Conservation (phyloP, 1,284 basidiomycete genomes). For the Tetrapyrgos nigripes region DNA sequence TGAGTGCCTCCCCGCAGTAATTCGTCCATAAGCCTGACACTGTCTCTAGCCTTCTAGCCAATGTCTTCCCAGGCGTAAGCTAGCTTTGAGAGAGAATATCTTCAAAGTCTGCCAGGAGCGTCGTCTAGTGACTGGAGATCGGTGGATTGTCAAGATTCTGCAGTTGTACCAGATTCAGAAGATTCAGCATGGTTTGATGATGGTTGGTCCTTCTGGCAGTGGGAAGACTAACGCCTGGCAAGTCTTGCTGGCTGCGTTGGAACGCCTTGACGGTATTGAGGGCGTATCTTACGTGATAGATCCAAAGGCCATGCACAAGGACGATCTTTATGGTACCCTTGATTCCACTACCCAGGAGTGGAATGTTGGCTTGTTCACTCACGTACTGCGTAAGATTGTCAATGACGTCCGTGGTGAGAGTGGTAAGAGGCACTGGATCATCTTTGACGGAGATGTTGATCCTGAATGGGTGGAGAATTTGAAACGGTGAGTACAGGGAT, state of each 20-base stretch:
- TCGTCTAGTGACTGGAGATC: constrained; percentile 84
- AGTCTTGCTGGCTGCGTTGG: constrained; percentile 89
- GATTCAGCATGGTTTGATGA: constrained; percentile 99
- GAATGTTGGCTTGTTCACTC: constrained; percentile 99
- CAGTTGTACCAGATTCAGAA: constrained; percentile 99
- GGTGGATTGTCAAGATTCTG: constrained; percentile 95
- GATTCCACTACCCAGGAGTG: constrained; percentile 98
- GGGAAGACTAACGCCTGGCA: constrained; percentile 99
- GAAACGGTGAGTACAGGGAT: constrained; percentile 83
- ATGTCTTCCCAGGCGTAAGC: constrained; percentile 97
- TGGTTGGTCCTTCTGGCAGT: constrained; percentile 97
- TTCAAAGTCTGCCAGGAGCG: constrained; percentile 87
- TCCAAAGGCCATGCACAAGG: constrained; percentile 99
- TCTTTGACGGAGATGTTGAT: constrained; percentile 99
- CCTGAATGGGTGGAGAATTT: constrained; percentile 99
- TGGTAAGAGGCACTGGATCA: constrained; percentile 97
- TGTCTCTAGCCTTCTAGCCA: constrained; percentile 80
- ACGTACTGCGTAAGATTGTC: constrained; percentile 96
- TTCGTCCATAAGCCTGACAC: neutral
- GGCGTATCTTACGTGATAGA: constrained; percentile 98
- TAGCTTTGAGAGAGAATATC: constrained; percentile 90
- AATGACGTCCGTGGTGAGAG: constrained; percentile 99
- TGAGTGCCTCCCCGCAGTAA: constrained; percentile 36
- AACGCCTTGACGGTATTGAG: constrained; percentile 91
- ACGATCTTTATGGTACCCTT: constrained; percentile 95